Evolutionary conservation across 345 rosid species (phyloP).

Genomic region (Carallia brachiata): DNA sequence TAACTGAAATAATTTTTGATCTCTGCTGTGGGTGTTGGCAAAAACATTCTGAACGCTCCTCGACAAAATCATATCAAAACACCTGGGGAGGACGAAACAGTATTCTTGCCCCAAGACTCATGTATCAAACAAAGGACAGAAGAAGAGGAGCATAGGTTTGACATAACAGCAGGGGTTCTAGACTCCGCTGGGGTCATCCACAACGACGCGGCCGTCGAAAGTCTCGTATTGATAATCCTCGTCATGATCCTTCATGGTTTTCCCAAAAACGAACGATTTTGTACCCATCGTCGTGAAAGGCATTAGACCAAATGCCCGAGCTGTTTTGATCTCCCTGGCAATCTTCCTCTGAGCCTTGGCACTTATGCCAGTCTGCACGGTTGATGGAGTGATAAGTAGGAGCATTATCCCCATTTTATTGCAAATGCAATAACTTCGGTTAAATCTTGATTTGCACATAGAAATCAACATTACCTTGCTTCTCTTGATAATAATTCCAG

Average conservation of each 20-base stretch:
- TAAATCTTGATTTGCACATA: not conserved
- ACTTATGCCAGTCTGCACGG: conserved; percentile 68
- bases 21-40: no score
- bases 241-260: conserved; percentile 59
- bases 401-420: not conserved
- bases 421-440: not conserved
- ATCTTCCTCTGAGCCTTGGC: conserved; percentile 95
- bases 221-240: conserved; percentile 51
- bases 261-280: conserved; percentile 61
- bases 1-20: no score
- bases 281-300: conserved; percentile 96
- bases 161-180: no score
- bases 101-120: no score
- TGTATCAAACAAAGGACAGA: no score
- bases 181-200: no score
- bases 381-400: not conserved
- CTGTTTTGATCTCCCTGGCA: conserved; percentile 93
- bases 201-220: conserved; percentile 4
- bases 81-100: no score
- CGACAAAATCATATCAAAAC: no score
- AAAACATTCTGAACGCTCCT: no score
- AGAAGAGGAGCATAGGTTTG: no score
- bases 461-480: conserved; percentile 44
- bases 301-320: conserved; percentile 87
- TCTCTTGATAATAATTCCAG: conserved; percentile 81